A percentile compares a stretch with the other conserved stretches of the same genome.
Evolutionary conservation across 768 basidiomycete genomes (phyloP).

Genomic region (Tephrocybe rancida): DNA sequence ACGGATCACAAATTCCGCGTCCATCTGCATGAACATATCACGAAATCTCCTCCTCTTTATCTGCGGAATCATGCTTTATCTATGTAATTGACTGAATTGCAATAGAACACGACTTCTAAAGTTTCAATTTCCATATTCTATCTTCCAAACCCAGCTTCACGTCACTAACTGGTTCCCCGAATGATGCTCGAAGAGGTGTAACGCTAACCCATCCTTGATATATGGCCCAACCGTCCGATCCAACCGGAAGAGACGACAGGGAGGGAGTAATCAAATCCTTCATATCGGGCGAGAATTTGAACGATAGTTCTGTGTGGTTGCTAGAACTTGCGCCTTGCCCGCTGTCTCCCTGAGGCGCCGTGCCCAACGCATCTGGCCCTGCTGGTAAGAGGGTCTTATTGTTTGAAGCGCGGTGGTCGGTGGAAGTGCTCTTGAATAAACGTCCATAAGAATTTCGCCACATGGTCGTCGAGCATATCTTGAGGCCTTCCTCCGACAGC

Average conservation of each 20-base stretch:
- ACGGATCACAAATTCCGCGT: slow-evolving; percentile 24
- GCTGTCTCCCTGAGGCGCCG: slow-evolving; percentile 2
- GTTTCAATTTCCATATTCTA: slow-evolving; percentile 57
- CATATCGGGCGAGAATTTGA: slow-evolving; percentile 77
- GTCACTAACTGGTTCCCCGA: slow-evolving; percentile 58
- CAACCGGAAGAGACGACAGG: slow-evolving; percentile 61
- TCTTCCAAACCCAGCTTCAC: slow-evolving; percentile 36
- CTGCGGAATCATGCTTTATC: background rate
- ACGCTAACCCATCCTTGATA: slow-evolving; percentile 71
- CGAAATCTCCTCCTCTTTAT: background rate
- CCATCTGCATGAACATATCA: background rate
- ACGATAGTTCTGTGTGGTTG: slow-evolving; percentile 48
- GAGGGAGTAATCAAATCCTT: slow-evolving; percentile 64
- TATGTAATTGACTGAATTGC: background rate
- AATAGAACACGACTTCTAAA: slow-evolving; percentile 36
- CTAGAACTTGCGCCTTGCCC: background rate
- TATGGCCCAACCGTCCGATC: slow-evolving; percentile 84
- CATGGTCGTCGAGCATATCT: slow-evolving; percentile 78
- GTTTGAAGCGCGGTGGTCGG: slow-evolving; percentile 10
- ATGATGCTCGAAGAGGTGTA: slow-evolving; percentile 75
- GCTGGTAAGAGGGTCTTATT: slow-evolving; percentile 29
- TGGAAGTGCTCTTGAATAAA: slow-evolving; percentile 64
- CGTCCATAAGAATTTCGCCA: slow-evolving; percentile 87
- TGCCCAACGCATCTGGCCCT: slow-evolving; percentile 43
- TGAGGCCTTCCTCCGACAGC: slow-evolving; percentile 58